Base-by-base conservation (phyloP, 257 asterid genomes). In the Solanum verrucosum region DNA sequence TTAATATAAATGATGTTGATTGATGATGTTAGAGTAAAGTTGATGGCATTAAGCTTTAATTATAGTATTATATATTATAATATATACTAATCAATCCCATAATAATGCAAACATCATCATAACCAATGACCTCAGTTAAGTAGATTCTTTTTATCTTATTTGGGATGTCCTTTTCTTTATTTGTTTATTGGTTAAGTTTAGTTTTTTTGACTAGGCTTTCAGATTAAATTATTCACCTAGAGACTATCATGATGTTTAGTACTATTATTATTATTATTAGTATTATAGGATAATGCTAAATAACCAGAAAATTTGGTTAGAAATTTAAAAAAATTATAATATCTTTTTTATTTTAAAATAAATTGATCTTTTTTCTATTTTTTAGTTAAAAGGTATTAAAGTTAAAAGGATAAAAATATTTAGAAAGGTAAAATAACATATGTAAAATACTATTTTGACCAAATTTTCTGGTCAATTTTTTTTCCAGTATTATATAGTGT, bases 121-220 rank as follows among this genome's bases (percentile, higher is more conserved):
- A 82, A 60, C 85, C 90, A 87, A 87, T 86, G 86, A 70, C 85
- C 79, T 70, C 59, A 88, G 86, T 84, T 73, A 89, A 78, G 89
- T 86, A 85, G 84, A 88, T 88, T 89, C 84, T 67, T 90, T 87
- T 71, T 74, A 23, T 88, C 87, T 84, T 87, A 78, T 56, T 90
- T 89, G 29, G 60, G 63, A 56, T 86, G 88, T 23, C 86, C n/a
- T 81, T 84, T 68, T 88, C 67, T 52, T 1, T 49, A 29, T 27
- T 20, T 68, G 34, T 91, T 87, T 90, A 90, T 83, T 91, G 83
- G 56, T 71, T 71, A 87, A 67, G 75, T 87, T 63, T 79, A 44
- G 88, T 84, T 60, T 85, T 52, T 84, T 38, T 84, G 37, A 77
- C 81, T 23, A 25, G 84, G 20, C 68, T 42, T 59, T 3, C 20